Evolutionary conservation across 768 basidiomycete genomes (phyloP), one percentile per base, ranked within the genome.

Genomic region (Dioszegia hungarica): DNA sequence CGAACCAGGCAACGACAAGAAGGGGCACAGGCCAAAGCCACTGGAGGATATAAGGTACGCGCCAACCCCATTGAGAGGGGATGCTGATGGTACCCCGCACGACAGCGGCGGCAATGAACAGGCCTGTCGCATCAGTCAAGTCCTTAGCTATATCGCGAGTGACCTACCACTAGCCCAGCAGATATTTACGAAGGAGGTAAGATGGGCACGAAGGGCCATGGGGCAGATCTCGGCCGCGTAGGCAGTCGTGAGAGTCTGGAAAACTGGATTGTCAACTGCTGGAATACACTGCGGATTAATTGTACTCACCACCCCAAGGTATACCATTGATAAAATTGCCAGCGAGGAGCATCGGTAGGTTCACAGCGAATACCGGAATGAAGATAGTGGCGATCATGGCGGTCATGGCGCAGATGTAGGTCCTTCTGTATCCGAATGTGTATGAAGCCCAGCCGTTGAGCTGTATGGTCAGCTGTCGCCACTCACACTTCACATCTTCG

Each of bases 171-270:
- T 37, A 8, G 59, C 63, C 67, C 68, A 70, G 34, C 62, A 60
- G 45, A 64, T 49, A 33, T 64, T 60, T 44, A 65, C 61, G 20
- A 47, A 70, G n/a, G 43, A 46, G 9, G 66, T 61, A n/a, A 68
- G 51, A 39, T 59, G 65, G 17, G 48, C 63, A 8, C 68, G 43
- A 11, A 70, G 49, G 9, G 54, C 36, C 17, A 70, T 45, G 14
- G 68, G 68, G 33, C 51, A 54, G 39, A 70, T 65, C 43, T 76
- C 75, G 28, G 69, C 59, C 15, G 75, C 76, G 48, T 75, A 77
- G 1, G 74, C 66, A 8, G 62, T 66, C 3, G 72, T 67, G 2
- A 74, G 51, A 0, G 74, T 75, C 55, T 68, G 49, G 49, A 51
- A 51, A 22, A 51, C 59, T 43, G 6, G 63, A 56, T 10, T 61